phyloP scores from a whole-genome alignment of 2,329 filamentous ascomycete species.

The Sarocladium strictum region DNA sequence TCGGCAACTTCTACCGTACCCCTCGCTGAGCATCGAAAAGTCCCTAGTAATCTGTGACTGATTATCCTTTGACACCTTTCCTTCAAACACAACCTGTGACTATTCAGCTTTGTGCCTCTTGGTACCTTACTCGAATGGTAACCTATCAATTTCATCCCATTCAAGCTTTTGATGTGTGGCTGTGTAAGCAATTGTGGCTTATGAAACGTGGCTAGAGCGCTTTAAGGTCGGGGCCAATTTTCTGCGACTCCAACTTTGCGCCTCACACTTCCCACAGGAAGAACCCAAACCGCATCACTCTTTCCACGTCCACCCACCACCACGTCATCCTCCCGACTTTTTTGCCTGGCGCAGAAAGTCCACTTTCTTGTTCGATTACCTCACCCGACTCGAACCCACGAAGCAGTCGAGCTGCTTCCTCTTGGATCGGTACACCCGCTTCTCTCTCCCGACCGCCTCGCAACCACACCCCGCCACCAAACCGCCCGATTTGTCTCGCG shows the following conservation, averaged over 20 bases:
- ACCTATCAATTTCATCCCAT: too few relatives aligned
- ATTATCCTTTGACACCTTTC: too few relatives aligned
- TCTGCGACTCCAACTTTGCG: slow-evolving; percentile 8
- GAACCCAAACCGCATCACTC: slow-evolving; percentile 7
- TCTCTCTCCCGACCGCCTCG: neutral
- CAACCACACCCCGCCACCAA: neutral
- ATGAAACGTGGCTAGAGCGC: neutral
- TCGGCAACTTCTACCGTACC: too few relatives aligned
- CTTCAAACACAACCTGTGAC: too few relatives aligned
- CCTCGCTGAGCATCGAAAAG: too few relatives aligned
- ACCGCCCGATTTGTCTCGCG: neutral
- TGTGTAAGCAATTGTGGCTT: neutral
- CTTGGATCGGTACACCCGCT: neutral
- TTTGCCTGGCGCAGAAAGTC: slow-evolving; percentile 12
- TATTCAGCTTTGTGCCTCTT: too few relatives aligned
- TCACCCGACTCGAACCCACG: neutral
- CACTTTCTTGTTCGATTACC: neutral
- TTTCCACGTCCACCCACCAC: neutral
- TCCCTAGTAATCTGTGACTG: too few relatives aligned
- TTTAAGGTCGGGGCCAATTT: neutral
- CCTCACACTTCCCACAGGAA: neutral
- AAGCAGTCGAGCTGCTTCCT: slow-evolving; percentile 12
- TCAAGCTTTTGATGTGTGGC: too few relatives aligned
- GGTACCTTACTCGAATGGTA: too few relatives aligned
- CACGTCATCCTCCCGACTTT: slow-evolving; percentile 1